phyloP scores from a whole-genome alignment of 1,284 basidiomycete genomes.

The Hemileia vastatrix region DNA sequence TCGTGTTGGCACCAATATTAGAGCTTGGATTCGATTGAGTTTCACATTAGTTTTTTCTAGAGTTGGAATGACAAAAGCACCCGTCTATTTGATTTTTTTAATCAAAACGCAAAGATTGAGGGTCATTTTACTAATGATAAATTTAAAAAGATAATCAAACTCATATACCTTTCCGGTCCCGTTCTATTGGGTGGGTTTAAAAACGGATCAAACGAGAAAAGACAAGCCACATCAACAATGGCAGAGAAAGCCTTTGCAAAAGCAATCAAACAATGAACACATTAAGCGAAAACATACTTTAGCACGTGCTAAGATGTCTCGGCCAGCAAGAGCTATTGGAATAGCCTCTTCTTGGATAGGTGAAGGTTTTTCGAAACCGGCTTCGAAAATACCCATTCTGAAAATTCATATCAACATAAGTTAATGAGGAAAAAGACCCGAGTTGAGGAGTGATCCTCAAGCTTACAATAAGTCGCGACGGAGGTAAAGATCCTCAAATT shows the following conservation, averaged over 20 bases:
- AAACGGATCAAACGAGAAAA: too few species aligned
- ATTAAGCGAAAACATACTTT: conserved; percentile 48
- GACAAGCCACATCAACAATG: background rate
- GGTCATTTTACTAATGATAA: too few species aligned
- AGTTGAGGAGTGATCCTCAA: background rate
- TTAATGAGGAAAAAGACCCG: background rate
- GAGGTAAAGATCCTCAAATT: conserved; percentile 73
- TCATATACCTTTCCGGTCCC: conserved; percentile 40
- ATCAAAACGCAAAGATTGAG: too few species aligned
- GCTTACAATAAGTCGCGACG: conserved; percentile 24
- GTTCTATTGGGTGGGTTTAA: conserved; percentile 35
- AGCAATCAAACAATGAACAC: background rate
- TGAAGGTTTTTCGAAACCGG: conserved; percentile 89
- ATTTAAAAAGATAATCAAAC: too few species aligned
- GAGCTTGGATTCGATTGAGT: conserved; percentile 83
- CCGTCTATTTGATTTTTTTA: conserved; percentile 84
- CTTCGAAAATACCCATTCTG: conserved; percentile 83
- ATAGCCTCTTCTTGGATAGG: conserved; percentile 94
- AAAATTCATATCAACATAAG: conserved; percentile 1
- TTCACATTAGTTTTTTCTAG: conserved; percentile 82
- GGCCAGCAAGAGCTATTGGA: conserved; percentile 56
- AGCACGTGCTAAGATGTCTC: conserved; percentile 58
- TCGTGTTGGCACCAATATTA: conserved; percentile 86
- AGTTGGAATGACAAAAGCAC: conserved; percentile 94
- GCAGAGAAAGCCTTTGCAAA: background rate